Percentiles rank a stretch among this genome's conserved stretches.
These are phyloP conservation scores for Selenicereus undatus DNA, from an alignment of 148 eudicot species.

Conservation along the genomic window DNA sequence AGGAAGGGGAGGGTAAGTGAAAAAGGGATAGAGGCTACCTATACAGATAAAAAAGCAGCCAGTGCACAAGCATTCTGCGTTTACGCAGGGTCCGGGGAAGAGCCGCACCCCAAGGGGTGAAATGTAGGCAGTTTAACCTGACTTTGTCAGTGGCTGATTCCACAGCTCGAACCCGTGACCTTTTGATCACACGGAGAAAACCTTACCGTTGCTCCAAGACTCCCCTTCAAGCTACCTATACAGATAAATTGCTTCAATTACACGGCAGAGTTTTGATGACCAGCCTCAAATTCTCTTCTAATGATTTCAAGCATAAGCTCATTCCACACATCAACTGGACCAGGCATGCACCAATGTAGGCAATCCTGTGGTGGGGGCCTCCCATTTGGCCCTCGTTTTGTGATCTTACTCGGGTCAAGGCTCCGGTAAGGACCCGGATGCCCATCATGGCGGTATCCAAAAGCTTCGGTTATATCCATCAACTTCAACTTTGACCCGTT, in stretches of 20 bases:
- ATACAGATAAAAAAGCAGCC: too few species aligned
- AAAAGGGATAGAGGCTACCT: constrained; percentile 4
- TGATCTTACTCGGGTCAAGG: constrained; percentile 41
- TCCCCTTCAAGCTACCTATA: too few species aligned
- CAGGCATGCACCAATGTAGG: constrained; percentile 6
- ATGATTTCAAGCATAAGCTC: constrained; percentile 45
- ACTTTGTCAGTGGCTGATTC: too few species aligned
- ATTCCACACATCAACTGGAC: constrained; percentile 10
- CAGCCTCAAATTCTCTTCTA: constrained; percentile 33
- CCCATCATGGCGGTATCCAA: constrained; percentile 61
- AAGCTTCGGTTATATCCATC: constrained; percentile 75
- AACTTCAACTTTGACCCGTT: constrained; percentile 58
- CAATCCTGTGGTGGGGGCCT: constrained; percentile 69
- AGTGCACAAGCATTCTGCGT: too few species aligned
- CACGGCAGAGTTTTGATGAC: background rate
- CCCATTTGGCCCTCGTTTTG: constrained; percentile 51
- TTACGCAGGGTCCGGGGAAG: too few species aligned
- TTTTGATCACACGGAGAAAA: too few species aligned
- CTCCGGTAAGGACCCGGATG: constrained; percentile 58
- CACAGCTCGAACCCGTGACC: too few species aligned
- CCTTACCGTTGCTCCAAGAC: too few species aligned
- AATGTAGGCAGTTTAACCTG: too few species aligned
- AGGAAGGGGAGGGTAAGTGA: background rate
- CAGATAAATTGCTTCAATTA: background rate
- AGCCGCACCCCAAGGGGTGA: too few species aligned